These are phyloP conservation scores for Royoungia palumana DNA, from an alignment of 768 basidiomycete genomes.

Conservation along the genomic window DNA sequence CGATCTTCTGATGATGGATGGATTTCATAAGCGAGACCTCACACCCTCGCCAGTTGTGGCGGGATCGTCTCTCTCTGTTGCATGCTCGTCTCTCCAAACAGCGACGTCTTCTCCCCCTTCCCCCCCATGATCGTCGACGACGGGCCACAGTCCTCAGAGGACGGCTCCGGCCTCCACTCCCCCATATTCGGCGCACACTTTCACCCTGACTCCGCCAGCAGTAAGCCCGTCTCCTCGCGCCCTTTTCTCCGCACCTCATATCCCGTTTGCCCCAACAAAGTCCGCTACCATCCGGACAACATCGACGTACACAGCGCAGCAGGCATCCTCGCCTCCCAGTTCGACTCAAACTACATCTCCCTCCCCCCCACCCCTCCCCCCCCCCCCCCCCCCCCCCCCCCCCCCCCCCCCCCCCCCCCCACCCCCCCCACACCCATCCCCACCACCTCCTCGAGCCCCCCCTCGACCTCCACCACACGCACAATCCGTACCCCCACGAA, in stretches of 20 bases:
- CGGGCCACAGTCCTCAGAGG: constrained; percentile 69
- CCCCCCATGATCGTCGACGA: constrained; percentile 57
- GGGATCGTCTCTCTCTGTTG: constrained; percentile 34
- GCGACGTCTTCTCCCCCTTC: constrained; percentile 58
- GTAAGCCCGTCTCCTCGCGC: constrained; percentile 44
- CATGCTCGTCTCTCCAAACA: constrained; percentile 57
- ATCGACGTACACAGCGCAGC: constrained; percentile 47
- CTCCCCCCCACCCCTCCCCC: constrained; percentile 35
- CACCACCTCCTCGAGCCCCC: constrained; percentile 47
- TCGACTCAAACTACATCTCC: constrained; percentile 44
- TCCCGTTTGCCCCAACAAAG: constrained; percentile 54
- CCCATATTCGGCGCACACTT: constrained; percentile 57
- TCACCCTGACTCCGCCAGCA: constrained; percentile 43
- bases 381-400: constrained; percentile 44
- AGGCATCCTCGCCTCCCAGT: constrained; percentile 48
- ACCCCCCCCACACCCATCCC: constrained; percentile 30
- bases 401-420: constrained; percentile 44
- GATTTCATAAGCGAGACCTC: constrained; percentile 42
- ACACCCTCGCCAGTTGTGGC: constrained; percentile 44
- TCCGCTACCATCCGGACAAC: constrained; percentile 55
- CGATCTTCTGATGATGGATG: constrained; percentile 34
- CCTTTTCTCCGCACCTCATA: constrained; percentile 37
- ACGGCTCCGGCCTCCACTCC: constrained; percentile 72
- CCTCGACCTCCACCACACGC: constrained; percentile 42
- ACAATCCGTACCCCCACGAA: constrained; percentile 37